A percentile compares a stretch with the other conserved stretches of the same genome.
phyloP scores from a whole-genome alignment of 345 rosid genomes.

The Eucalyptus pumila region DNA sequence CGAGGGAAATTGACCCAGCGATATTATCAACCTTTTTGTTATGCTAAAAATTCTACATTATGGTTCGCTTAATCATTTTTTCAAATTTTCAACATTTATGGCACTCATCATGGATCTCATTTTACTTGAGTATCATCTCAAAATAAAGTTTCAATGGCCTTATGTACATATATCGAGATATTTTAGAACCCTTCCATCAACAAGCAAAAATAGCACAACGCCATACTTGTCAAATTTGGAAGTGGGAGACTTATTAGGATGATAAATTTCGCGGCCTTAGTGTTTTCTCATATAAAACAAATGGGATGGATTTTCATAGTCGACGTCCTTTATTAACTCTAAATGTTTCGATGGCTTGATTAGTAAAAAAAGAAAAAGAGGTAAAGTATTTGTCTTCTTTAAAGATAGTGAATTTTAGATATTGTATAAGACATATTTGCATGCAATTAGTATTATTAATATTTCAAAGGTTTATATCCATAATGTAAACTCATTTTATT shows the following conservation, averaged over 20 bases:
- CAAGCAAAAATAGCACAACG: not conserved
- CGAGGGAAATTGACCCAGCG: rapidly evolving
- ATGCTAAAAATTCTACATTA: not conserved
- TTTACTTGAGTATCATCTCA: not conserved
- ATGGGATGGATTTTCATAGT: not conserved
- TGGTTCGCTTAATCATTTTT: not conserved
- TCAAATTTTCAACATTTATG: not conserved
- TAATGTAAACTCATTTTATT: not conserved
- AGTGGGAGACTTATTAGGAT: not conserved
- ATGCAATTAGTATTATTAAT: not conserved
- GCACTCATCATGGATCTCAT: not conserved
- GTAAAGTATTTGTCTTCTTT: not conserved
- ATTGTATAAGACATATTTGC: not conserved
- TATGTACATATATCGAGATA: not conserved
- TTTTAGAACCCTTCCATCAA: not conserved
- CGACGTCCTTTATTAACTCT: rapidly evolving
- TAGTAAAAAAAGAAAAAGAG: not conserved
- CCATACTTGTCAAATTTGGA: not conserved
- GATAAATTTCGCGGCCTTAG: not conserved
- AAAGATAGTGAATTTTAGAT: not conserved
- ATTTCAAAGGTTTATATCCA: not conserved
- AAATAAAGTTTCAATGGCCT: not conserved
- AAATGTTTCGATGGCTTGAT: not conserved
- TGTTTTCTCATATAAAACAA: not conserved
- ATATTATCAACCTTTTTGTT: not conserved